Percentiles rank a stretch among this genome's conserved stretches.
Evolutionary conservation across 495 filamentous ascomycete genomes (phyloP).

Genomic region (Pseudoneurospora amorphoporcata): DNA sequence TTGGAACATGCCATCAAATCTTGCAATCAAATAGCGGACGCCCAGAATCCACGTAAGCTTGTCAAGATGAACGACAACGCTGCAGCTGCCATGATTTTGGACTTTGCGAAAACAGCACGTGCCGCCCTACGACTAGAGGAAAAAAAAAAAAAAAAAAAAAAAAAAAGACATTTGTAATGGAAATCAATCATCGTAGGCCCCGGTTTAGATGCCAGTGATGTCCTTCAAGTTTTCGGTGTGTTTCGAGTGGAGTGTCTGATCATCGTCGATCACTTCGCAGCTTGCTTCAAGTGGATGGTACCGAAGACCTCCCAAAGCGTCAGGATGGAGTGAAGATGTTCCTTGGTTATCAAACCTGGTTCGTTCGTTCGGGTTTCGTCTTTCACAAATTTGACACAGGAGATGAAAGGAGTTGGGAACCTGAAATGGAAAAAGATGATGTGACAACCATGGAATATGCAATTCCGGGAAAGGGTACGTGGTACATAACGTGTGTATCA

Average conservation of each 20-base stretch:
- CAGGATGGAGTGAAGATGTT: neutral
- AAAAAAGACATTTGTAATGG: neutral
- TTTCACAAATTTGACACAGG: neutral
- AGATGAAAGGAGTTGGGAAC: neutral
- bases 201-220: neutral
- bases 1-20: too few relatives aligned
- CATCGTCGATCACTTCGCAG: neutral
- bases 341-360: too few relatives aligned
- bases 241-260: neutral
- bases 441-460: neutral
- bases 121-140: too few relatives aligned
- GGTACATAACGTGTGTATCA: neutral
- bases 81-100: too few relatives aligned
- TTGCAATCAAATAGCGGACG: too few relatives aligned
- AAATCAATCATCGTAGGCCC: neutral
- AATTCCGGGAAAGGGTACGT: neutral
- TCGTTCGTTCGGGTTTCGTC: neutral
- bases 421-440: neutral
- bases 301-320: neutral
- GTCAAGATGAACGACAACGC: too few relatives aligned
- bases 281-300: neutral
- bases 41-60: too few relatives aligned
- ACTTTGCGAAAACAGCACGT: too few relatives aligned
- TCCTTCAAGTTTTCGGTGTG: neutral
- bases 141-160: too few relatives aligned